Conservation (phyloP, 1,284 basidiomycete genomes). For the Ganoderma boninense region DNA sequence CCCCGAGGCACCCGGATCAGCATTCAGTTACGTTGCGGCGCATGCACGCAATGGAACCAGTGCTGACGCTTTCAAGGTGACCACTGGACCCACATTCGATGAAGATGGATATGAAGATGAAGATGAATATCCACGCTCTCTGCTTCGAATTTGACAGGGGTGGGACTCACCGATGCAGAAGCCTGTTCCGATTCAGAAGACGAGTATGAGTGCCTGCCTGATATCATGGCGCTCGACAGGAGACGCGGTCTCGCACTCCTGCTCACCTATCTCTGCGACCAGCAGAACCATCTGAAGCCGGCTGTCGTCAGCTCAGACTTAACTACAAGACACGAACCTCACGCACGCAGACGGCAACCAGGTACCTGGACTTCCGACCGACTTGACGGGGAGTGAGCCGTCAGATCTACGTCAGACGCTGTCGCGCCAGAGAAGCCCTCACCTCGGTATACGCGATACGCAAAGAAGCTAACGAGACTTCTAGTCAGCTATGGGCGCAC, state of each 20-base stretch:
- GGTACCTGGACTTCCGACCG: background rate
- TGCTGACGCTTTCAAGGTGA: background rate
- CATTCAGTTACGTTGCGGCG: background rate
- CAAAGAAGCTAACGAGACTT: background rate
- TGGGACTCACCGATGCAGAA: background rate
- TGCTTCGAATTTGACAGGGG: background rate
- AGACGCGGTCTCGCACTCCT: background rate
- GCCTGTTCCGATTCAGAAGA: background rate
- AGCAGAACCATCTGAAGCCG: background rate
- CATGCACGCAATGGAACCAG: background rate
- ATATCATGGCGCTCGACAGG: background rate
- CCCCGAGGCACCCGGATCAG: background rate
- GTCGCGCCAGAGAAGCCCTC: background rate
- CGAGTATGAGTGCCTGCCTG: background rate
- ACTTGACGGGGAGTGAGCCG: background rate
- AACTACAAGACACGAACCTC: background rate
- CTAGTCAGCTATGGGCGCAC: background rate
- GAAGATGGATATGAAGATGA: no score
- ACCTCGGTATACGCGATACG: conserved; percentile 2
- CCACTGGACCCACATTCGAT: background rate
- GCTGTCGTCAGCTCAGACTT: background rate
- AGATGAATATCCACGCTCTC: no score
- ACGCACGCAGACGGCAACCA: background rate
- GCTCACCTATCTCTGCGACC: background rate
- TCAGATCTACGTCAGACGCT: background rate